Conservation (phyloP, 257 asterid genomes). For the Nicotiana sylvestris region DNA sequence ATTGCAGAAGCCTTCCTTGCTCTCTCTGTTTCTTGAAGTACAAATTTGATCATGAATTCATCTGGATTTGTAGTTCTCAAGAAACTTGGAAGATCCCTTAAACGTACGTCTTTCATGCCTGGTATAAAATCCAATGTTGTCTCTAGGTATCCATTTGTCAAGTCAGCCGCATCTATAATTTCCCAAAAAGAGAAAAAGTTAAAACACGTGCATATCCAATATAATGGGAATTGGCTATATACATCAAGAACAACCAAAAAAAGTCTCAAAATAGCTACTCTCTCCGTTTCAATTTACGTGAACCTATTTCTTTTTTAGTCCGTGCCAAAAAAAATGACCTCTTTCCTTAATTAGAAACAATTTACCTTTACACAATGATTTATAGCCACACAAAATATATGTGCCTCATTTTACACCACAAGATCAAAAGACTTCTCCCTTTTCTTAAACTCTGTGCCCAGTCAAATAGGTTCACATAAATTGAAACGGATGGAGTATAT, state of each 20-base stretch:
- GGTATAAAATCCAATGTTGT: slow-evolving; percentile 10
- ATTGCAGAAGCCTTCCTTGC: slow-evolving; percentile 3
- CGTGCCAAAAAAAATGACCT: no score
- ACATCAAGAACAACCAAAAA: neutral
- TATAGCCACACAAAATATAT: no score
- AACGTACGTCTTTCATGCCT: slow-evolving; percentile 8
- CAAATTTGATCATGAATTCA: neutral
- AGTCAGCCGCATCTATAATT: neutral
- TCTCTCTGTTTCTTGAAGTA: neutral
- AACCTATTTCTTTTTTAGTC: no score
- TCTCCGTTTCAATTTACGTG: no score
- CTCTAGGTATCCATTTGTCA: slow-evolving; percentile 6
- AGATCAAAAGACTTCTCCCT: no score
- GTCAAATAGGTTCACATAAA: no score
- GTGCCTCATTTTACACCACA: no score
- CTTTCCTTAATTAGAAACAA: no score
- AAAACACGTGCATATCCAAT: neutral
- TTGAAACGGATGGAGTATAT: no score
- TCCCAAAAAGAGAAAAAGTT: neutral
- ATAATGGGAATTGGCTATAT: neutral
- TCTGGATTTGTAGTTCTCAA: slow-evolving; percentile 18
- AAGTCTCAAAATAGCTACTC: neutral
- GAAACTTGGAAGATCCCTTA: slow-evolving; percentile 16
- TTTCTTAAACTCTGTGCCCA: no score
- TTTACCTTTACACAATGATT: no score